Base-by-base conservation (phyloP, 768 basidiomycete genomes). In the Lyophyllum semitale region DNA sequence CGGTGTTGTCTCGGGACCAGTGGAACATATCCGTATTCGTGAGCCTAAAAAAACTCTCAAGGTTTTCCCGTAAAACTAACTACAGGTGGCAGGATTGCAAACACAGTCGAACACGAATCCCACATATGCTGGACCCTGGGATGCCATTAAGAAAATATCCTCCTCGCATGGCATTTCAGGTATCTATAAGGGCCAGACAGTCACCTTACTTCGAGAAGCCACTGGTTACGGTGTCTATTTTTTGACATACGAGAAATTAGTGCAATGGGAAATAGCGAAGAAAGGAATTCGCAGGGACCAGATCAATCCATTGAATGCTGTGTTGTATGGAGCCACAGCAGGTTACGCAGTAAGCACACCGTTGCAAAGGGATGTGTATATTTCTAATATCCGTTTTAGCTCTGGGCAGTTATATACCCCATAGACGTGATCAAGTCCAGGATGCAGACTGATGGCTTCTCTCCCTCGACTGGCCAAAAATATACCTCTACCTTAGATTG, bases 1-100 rank as follows among this genome's bases (percentile, higher is more conserved):
- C 66, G 89, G 93, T 26, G 78, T 96, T 55, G 94, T 97, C 33
- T 95, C 95, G 0, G 94, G 95, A 1, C 96, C 95, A 6, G 95
- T 98, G 17, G 95, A 98, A 70, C 95, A 98, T 67, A 95, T 98
- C 68, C 91, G 95, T 75, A 98, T 98, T 60, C 87, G 93, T 93
- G 61, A 68, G 89, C 76, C 27, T 13, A 18, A 44, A n/a, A 6
- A 29, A 11, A 27, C 26, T 45, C 43, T 8, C 43, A 58, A 18
- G 17, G 41, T 11, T 5, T 38, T 4, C 17, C 17, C 9, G 9
- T 5, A 33, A 23, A 17, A 20, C 43, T 47, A 48, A 35, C 48
- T 60, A 57, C 46, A 50, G 26, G n/a, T 60, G 33, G 12, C 59
- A 95, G 93, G 95, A 51, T 76, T 98, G 23, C 96, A 98, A 73